A percentile compares a stretch with the other conserved stretches of the same genome.
These are phyloP conservation scores for Themeda triandra DNA, from an alignment of 176 grass and related monocot species.

Conservation along the genomic window DNA sequence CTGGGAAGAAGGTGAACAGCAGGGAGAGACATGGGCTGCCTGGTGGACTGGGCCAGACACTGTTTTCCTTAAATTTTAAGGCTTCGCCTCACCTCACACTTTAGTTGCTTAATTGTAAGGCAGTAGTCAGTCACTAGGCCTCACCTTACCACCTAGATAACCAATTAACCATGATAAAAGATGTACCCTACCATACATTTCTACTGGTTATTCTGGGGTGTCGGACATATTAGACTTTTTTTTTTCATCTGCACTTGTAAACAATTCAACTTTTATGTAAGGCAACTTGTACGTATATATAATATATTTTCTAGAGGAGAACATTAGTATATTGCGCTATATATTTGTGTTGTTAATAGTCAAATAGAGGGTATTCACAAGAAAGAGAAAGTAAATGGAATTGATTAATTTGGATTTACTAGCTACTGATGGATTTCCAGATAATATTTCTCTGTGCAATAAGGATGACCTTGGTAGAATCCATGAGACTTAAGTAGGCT, in stretches of 20 bases:
- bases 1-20: too few relatives aligned
- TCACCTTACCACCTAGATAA: not conserved
- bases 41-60: too few relatives aligned
- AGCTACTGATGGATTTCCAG: not conserved
- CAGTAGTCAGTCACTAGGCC: not conserved
- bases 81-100: not conserved
- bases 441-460: not conserved
- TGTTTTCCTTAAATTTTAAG: not conserved
- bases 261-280: conserved; percentile 4
- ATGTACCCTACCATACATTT: not conserved
- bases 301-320: not conserved
- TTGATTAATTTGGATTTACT: not conserved
- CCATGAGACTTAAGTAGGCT: not conserved
- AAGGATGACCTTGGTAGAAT: not conserved
- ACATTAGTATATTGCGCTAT: not conserved
- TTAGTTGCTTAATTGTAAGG: not conserved
- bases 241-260: not conserved
- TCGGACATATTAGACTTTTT: not conserved
- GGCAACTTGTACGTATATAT: not conserved
- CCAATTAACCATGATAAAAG: not conserved
- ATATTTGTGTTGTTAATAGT: not conserved
- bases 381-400: not conserved
- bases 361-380: not conserved
- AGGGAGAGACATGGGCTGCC: too few relatives aligned
- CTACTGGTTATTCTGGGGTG: not conserved